A percentile compares a stretch with the other conserved stretches of the same genome.
These are phyloP conservation scores for Hyaloscypha hepaticicola DNA, from an alignment of 495 filamentous ascomycete species.

Conservation along the genomic window DNA sequence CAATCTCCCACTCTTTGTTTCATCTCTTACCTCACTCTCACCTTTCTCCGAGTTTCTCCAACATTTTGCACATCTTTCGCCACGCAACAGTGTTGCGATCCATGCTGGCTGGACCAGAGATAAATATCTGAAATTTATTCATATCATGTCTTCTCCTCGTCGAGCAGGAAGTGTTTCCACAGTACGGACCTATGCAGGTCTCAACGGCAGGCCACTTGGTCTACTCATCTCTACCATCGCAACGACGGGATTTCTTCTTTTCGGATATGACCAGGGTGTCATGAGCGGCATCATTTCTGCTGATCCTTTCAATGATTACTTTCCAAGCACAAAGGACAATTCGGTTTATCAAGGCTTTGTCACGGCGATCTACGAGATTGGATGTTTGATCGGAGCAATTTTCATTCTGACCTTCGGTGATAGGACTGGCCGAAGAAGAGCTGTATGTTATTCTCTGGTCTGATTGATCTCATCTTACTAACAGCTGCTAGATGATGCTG, in stretches of 20 bases:
- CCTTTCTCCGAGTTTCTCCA: not conserved
- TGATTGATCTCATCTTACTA: conserved; percentile 2
- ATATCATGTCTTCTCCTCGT: conserved; percentile 4
- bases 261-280: conserved; percentile 59
- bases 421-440: conserved; percentile 58
- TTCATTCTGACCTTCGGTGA: conserved; percentile 70
- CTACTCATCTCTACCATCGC: conserved; percentile 64
- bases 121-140: not conserved
- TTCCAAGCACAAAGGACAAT: conserved; percentile 59
- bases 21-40: conserved; percentile 7
- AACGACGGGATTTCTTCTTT: conserved; percentile 72
- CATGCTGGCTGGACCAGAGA: conserved; percentile 9
- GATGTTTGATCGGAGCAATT: conserved; percentile 73
- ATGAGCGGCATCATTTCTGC: conserved; percentile 84
- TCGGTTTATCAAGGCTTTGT: conserved; percentile 76
- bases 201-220: conserved; percentile 62
- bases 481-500: conserved; percentile 44
- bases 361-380: conserved; percentile 82
- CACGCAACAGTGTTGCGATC: conserved; percentile 6
- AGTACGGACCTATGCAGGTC: conserved; percentile 53
- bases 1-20: conserved; percentile 7
- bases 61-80: not conserved
- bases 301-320: conserved; percentile 65
- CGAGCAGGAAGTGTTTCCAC: conserved; percentile 16
- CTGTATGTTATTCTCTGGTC: conserved; percentile 33